Evolutionary conservation across 805 yeast genomes (phyloP), one percentile per base, ranked within the genome.

Genomic region (Zygosaccharomyces lentus): DNA sequence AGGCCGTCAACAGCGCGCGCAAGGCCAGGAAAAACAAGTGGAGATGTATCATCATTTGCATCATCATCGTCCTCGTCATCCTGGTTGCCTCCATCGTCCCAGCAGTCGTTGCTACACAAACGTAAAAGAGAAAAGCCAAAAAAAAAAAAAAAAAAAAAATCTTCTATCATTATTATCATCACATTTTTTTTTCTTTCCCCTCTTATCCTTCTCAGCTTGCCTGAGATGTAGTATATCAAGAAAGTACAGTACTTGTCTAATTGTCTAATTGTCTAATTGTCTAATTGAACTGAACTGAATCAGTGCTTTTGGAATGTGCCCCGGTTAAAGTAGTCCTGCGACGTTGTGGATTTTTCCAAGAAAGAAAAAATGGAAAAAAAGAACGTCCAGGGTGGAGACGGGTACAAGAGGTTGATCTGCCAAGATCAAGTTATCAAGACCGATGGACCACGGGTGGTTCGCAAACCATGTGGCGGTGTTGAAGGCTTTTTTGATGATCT

Each of bases 21-120:
- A 83, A 84, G 62, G 95, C 96, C 45, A 82, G 99, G 75, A 87
- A 73, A 67, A 88, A 88, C 82, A 89, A 80, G 74, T 78, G 87
- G 75, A 86, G 93, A 81, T 85, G 95, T 65, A 74, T 79, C 62
- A 70, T 82, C 69, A 81, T 87, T 64, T 64, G 74, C 58, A 69
- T 78, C 52, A 59, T 81, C 43, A 74, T 85, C 55, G 65, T 84
- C 48, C 72, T 77, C 52, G 78, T 84, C 48, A 72, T 87, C 59
- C 82, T 85, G 35, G 80, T 81, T 53, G 81, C 79, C 45, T 77
- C 83, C 57, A 89, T 87, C 62, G 84, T 64, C 21, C 69, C 68
- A 35, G 54, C 66, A 4, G 63, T 65, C 41, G 68, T 64, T 40
- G 77, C 53, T 36, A 59, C 65, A 17, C 19, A 54, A 55, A 43